Percentiles rank a stretch among this genome's conserved stretches.
phyloP scores from a whole-genome alignment of 305 asterid species.

The Ilex paraguariensis region DNA sequence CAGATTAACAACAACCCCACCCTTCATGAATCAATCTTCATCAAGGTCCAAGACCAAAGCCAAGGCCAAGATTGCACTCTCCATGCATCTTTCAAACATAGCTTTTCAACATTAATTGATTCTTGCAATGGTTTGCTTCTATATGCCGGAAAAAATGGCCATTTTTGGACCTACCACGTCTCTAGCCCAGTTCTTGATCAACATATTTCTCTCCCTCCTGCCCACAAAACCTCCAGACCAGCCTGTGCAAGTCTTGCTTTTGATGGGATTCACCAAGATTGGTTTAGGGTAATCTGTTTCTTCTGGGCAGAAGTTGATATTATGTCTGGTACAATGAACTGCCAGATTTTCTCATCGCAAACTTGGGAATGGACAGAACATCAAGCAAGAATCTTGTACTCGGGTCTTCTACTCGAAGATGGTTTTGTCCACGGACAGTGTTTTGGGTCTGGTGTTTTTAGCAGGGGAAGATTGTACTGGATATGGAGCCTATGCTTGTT shows the following conservation, averaged over 20 bases:
- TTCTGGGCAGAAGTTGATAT: conserved; percentile 17
- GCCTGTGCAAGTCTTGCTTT: conserved; percentile 14
- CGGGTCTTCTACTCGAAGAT: neutral
- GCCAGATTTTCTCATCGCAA: conserved; percentile 12
- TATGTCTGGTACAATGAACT: conserved; percentile 1
- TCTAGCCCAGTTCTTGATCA: conserved; percentile 4
- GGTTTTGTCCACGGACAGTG: conserved; percentile 14
- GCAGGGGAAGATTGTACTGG: conserved; percentile 10
- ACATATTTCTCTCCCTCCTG: conserved; percentile 1
- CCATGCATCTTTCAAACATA: neutral
- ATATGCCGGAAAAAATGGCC: neutral
- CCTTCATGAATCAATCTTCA: conserved; percentile 6
- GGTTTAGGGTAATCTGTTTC: conserved; percentile 5
- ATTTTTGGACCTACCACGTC: conserved; percentile 9
- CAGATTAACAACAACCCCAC: neutral
- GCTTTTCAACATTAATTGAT: conserved; percentile 2
- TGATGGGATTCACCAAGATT: neutral
- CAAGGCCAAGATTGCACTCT: neutral
- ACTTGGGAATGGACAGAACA: conserved; percentile 17
- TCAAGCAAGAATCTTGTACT: conserved; percentile 5
- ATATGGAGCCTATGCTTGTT: conserved; percentile 24
- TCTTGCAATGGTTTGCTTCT: conserved; percentile 21
- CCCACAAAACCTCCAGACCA: conserved; percentile 8
- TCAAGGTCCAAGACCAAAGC: conserved; percentile 8
- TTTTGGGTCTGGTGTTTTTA: conserved; percentile 1